These are phyloP conservation scores for Beauveria medogensis DNA, from an alignment of 2,329 filamentous ascomycete species.

Conservation along the genomic window DNA sequence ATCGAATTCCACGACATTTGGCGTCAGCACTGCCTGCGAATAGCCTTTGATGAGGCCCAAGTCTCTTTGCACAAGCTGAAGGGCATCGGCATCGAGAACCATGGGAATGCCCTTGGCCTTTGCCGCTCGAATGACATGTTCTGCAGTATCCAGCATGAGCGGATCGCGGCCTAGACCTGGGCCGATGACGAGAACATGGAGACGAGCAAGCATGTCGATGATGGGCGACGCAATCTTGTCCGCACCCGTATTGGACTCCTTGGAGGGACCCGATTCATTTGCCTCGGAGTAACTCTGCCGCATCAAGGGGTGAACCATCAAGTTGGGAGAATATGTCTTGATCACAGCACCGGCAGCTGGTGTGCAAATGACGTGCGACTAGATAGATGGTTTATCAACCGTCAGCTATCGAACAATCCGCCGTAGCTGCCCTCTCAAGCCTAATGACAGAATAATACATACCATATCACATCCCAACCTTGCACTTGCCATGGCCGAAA, in stretches of 20 bases:
- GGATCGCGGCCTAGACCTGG: constrained; percentile 85
- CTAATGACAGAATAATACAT: constrained; percentile 17
- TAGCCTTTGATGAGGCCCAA: constrained; percentile 77
- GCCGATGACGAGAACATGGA: constrained; percentile 89
- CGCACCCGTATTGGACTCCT: constrained; percentile 20
- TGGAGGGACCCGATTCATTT: constrained; percentile 33
- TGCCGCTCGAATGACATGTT: constrained; percentile 70
- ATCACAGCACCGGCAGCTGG: constrained; percentile 80
- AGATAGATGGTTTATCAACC: constrained; percentile 22
- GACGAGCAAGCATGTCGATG: constrained; percentile 70
- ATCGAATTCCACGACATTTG: constrained; percentile 89
- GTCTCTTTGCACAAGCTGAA: constrained; percentile 66
- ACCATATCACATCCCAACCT: constrained; percentile 87
- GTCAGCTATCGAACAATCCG: background rate
- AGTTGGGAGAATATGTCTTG: constrained; percentile 94
- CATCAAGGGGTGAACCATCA: constrained; percentile 98
- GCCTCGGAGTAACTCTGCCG: constrained; percentile 55
- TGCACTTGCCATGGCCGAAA: constrained; percentile 94
- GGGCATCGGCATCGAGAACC: constrained; percentile 85
- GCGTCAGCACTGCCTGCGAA: constrained; percentile 77
- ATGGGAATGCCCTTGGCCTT: constrained; percentile 64
- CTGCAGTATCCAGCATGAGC: constrained; percentile 82
- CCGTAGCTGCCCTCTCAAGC: too few relatives aligned
- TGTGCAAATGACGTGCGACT: constrained; percentile 95
- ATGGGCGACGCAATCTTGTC: constrained; percentile 60